These are phyloP conservation scores for Paulownia fortunei DNA, from an alignment of 257 asterid genomes.

Conservation along the genomic window DNA sequence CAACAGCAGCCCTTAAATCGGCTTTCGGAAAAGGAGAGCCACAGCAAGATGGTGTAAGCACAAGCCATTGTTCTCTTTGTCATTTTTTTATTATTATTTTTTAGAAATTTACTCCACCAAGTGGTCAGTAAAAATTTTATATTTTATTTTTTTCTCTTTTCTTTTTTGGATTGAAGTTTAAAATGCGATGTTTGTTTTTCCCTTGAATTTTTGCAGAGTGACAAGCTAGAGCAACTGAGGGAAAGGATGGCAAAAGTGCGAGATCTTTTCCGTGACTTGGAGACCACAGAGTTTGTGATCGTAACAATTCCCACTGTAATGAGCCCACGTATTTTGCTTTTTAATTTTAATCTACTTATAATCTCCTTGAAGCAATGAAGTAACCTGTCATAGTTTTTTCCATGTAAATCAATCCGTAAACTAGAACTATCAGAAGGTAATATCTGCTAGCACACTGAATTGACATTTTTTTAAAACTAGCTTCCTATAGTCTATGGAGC, in stretches of 20 bases:
- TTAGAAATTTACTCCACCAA: background rate
- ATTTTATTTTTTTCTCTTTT: background rate
- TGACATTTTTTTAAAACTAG: background rate
- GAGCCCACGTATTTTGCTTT: slow-evolving; percentile 16
- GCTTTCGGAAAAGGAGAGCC: slow-evolving; percentile 65
- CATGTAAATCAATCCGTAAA: background rate
- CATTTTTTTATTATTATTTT: background rate
- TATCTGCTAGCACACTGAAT: background rate
- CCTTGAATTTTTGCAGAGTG: slow-evolving; percentile 44
- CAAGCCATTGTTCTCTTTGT: background rate
- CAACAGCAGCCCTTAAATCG: slow-evolving; percentile 70
- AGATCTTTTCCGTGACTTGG: slow-evolving; percentile 70
- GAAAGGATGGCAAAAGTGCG: slow-evolving; percentile 74
- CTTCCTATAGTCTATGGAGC: background rate
- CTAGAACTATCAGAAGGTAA: slow-evolving; percentile 3
- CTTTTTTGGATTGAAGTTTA: background rate
- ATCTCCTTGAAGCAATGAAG: background rate
- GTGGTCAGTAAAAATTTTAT: background rate
- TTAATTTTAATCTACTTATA: background rate
- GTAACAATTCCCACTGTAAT: slow-evolving; percentile 83
- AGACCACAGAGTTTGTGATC: slow-evolving; percentile 71
- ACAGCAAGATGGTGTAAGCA: slow-evolving; percentile 53
- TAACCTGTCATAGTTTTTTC: background rate
- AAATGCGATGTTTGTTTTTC: background rate
- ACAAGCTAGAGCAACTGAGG: slow-evolving; percentile 65